A percentile compares a stretch with the other conserved stretches of the same genome.
Evolutionary conservation across 495 filamentous ascomycete species (phyloP).

Genomic region (Aspergillus bertholletiae): DNA sequence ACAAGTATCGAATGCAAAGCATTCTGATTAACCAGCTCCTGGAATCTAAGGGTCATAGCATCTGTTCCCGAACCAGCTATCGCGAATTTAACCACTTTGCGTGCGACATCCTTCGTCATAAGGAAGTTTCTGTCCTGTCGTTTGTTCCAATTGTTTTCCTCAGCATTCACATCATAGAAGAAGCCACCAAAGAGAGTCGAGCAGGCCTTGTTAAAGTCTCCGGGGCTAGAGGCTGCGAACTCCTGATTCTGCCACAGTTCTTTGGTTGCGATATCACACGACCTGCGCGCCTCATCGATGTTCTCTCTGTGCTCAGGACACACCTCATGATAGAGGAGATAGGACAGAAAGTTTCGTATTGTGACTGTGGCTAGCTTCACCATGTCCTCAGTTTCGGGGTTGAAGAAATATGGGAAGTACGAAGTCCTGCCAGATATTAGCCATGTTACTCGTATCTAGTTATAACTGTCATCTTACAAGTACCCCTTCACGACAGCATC

Average conservation of each 20-base stretch:
- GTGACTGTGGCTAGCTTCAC: constrained; percentile 55
- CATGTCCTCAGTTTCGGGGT: constrained; percentile 41
- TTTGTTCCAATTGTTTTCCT: constrained; percentile 21
- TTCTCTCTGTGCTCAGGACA: constrained; percentile 73
- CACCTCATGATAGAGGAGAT: constrained; percentile 77
- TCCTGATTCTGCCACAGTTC: constrained; percentile 60
- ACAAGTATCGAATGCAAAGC: constrained; percentile 29
- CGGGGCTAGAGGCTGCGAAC: constrained; percentile 54
- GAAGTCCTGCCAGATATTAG: constrained; percentile 34
- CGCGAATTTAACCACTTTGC: constrained; percentile 40
- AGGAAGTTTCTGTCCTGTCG: constrained; percentile 18
- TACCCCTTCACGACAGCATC: constrained; percentile 72
- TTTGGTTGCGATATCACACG: constrained; percentile 64
- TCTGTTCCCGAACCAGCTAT: constrained; percentile 40
- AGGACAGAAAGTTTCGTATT: constrained; percentile 84
- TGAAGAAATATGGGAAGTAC: constrained; percentile 41
- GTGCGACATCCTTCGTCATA: constrained; percentile 36
- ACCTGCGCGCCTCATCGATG: constrained; percentile 58
- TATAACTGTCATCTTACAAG: constrained; percentile 48
- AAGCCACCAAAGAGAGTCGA: constrained; percentile 57
- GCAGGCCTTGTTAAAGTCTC: constrained; percentile 68
- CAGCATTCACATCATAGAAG: constrained; percentile 31
- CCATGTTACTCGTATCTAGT: neutral
- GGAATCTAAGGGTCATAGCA: constrained; percentile 30
- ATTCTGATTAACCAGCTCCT: constrained; percentile 15